Evolutionary conservation across 2,329 filamentous ascomycete species (phyloP), one percentile per base, ranked within the genome.

Genomic region (Penicillium sp.): DNA sequence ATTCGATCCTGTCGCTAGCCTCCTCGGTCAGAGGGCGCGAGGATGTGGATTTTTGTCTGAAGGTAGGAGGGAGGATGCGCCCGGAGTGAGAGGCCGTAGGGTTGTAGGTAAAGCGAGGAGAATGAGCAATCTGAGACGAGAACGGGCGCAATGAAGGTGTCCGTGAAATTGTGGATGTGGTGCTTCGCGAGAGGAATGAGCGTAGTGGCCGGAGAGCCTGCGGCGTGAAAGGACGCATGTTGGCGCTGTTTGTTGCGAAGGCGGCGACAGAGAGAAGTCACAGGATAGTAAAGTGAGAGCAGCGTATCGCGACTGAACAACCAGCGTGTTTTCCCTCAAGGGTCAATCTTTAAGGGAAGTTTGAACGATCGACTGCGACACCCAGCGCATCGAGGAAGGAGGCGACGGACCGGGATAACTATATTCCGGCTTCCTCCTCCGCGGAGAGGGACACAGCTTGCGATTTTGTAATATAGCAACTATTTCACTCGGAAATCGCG

Each of bases 1-100:
- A 69, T 58, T 74, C 60, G 24, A 67, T 55, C 19, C 54, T 53
- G 58, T 62, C 58, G 40, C 61, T 22, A 41, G 64, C 46, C 24
- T 69, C 69, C 53, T 77, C 70, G 40, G 77, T 77, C 53, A 79
- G 69, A 58, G 72, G 68, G 47, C 66, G 61, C 44, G 69, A 67
- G 49, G 67, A 68, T 59, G 56, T 70, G 39, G 72, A 78, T 56
- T 71, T 76, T 60, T 69, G 60, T 50, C 72, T 71, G 52, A 63
- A 51, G 50, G 61, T 51, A 6, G 61, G 47, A 9, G 33, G 54
- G 19, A 54, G 51, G 11, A 55, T 61, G 40, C 44, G 55, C 27
- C 50, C 56, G 36, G 36, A 46, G 35, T 41, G 55, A 50, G 53
- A 33, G 31, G 59, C 11, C 19, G 41, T 43, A 14, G 54, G 43